Evolutionary conservation across 2,329 filamentous ascomycete species (phyloP), one percentile per base, ranked within the genome.

Genomic region (Cercospora beticola): DNA sequence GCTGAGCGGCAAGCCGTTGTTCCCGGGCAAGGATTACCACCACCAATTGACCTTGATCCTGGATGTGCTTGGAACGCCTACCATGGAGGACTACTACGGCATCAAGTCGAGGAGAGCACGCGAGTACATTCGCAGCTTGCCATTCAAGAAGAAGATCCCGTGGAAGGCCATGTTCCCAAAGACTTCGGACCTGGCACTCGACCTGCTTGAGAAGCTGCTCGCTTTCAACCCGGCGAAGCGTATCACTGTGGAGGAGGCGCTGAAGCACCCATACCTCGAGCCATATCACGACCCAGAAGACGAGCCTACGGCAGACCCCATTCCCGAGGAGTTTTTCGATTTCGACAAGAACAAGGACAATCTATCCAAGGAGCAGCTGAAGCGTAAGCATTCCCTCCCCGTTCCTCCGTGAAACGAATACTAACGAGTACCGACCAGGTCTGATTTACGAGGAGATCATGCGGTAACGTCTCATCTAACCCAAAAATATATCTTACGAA

Each of bases 341-440:
- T 99, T 99, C 81, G 95, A 99, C 83, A 97, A 97, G 87, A 97
- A 98, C 86, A 99, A 99, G 89, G 95, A 99, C 81, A 95, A 91
- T 77, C 83, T 99, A 78, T 97, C 92, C 85, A 99, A 99, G 84
- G 95, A 99, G 84, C 93, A 99, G 83, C 83, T 99, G 81, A 98
- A 98, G 86, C 87, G 95, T 90, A 79, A 78, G 84, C 79, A 43
- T 40, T 33, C 23, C 21, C 8, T 4, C 12, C 18, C 56, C 14
- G 33, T 40, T 3, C 33, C n/a, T 58, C 28, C 10, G n/a, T 46
- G 26, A 58, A 30, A 30, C 0, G 30, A 28, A 36, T 16, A 14
- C 63, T 68, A 21, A 69, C 54, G 9, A 54, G 49, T 28, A 7
- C 49, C 26, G n/a, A 33, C 16, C 70, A 90, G 88, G 84, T 78